Conservation (phyloP, 352 stramenopile genomes). For the Globisporangium barbulae region DNA sequence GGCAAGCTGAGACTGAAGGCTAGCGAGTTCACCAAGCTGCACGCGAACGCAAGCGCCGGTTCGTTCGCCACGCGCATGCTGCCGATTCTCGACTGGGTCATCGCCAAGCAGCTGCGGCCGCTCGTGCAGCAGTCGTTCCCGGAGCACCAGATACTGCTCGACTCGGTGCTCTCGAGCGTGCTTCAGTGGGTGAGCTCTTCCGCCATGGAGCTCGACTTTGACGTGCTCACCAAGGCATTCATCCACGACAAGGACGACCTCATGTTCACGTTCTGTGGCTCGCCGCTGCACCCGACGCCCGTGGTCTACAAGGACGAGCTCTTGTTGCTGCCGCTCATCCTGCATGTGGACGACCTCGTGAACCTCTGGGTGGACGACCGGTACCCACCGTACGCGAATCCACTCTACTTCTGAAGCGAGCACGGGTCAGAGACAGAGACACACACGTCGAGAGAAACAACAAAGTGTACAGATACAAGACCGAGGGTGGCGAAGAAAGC, state of each 20-base stretch:
- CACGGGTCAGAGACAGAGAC: not conserved
- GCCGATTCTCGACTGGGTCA: slow-evolving; percentile 40
- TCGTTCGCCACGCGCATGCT: slow-evolving; percentile 45
- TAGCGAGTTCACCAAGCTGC: slow-evolving; percentile 65
- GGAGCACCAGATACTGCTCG: slow-evolving; percentile 56
- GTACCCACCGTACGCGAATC: slow-evolving; percentile 68
- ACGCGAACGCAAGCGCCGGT: slow-evolving; percentile 48
- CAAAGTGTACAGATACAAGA: not conserved
- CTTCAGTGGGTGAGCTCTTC: slow-evolving; percentile 43
- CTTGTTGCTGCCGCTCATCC: slow-evolving; percentile 49
- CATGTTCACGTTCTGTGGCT: slow-evolving; percentile 52
- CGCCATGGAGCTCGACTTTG: slow-evolving; percentile 52
- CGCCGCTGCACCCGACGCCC: slow-evolving; percentile 49
- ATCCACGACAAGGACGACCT: slow-evolving; percentile 46
- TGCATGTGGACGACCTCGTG: slow-evolving; percentile 64
- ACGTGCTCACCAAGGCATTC: slow-evolving; percentile 60
- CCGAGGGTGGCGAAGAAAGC: not conserved
- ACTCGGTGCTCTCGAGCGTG: slow-evolving; percentile 34
- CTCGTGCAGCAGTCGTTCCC: slow-evolving; percentile 47
- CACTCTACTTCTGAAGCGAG: slow-evolving; percentile 43
- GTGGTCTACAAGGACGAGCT: slow-evolving; percentile 59
- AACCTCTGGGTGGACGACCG: slow-evolving; percentile 75
- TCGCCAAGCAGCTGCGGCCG: slow-evolving; percentile 32
- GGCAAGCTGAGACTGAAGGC: slow-evolving; percentile 33
- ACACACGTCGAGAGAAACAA: too few relatives aligned